Evolutionary conservation across 257 asterid genomes (phyloP), one percentile per base, ranked within the genome.

Genomic region (Rubia yunnanensis): DNA sequence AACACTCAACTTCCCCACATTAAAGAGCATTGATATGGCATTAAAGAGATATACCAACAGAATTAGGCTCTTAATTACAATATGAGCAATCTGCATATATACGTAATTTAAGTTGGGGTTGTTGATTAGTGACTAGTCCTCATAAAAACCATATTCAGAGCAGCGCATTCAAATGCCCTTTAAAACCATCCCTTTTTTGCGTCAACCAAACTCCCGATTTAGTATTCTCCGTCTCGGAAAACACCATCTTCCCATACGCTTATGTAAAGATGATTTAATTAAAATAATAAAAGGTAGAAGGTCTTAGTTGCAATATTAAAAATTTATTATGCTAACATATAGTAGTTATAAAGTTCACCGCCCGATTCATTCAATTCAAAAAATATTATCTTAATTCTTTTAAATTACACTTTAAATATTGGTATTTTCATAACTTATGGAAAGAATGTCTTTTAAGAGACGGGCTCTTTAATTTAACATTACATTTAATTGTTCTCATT

Each of bases 1-100:
- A 65, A 73, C 52, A 52, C 70, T 68, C 74, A 74, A 69, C 74
- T 41, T 62, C 71, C 78, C 41, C 64, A 64, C 78, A 77, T 69
- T 75, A 69, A 68, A 68, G 59, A 20, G 76, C 76, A 66, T 66
- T 71, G 65, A 54, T 65, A 67, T 7, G 24, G 80, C 77, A 72
- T 71, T 72, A 38, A 44, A 76, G 54, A 67, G 60, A 48, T 72
- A 48, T 64, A 72, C 65, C 73, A 62, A 55, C 71, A 76, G 80
- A 76, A 44, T 76, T 71, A 72, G 70, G 60, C 56, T 71, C 68
- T 66, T 70, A 50, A 50, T 50, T 50, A 20, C 3, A 50, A 50
- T 9, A 50, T 18, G 24, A 20, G 57, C 6, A 50, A 50, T 22
- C 53, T 46, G 22, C n/a, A 46, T 14, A n/a, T 44, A 52, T 52